Percentiles rank a stretch among this genome's conserved stretches.
Conservation (phyloP, 2,329 filamentous ascomycete species). For the Simplicillium sp. region DNA sequence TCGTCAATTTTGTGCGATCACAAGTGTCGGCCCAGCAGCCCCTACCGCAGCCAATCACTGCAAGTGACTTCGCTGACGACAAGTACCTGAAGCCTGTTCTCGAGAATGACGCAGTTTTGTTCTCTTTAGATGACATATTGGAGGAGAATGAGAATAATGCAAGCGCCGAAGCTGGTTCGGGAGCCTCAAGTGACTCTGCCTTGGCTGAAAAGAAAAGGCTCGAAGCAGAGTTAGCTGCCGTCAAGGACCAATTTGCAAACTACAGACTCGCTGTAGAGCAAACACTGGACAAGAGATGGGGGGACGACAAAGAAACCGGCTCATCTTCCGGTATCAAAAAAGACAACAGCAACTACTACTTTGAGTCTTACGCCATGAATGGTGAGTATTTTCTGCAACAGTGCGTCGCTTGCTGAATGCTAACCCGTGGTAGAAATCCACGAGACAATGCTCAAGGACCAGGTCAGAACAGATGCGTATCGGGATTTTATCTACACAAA, state of each 20-base stretch:
- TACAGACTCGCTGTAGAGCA: conserved; percentile 57
- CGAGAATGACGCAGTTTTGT: conserved; percentile 82
- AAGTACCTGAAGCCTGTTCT: conserved; percentile 74
- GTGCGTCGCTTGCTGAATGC: background rate
- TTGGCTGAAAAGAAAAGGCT: conserved; percentile 44
- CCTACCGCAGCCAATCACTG: conserved; percentile 49
- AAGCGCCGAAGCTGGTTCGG: conserved; percentile 3
- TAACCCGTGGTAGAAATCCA: conserved; percentile 62
- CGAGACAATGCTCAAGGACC: conserved; percentile 91
- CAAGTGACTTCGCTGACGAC: conserved; percentile 62
- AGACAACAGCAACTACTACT: conserved; percentile 34
- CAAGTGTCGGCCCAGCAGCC: conserved; percentile 31
- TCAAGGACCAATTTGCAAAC: conserved; percentile 53
- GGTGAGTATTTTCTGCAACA: conserved; percentile 32
- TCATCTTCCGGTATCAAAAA: conserved; percentile 18
- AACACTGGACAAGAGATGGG: conserved; percentile 58
- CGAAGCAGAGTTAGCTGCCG: conserved; percentile 49
- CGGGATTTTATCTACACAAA: conserved; percentile 92
- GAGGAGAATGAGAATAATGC: conserved; percentile 26
- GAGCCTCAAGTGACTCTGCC: conserved; percentile 23
- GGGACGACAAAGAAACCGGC: conserved; percentile 36
- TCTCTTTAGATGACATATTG: conserved; percentile 71
- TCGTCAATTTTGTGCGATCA: conserved; percentile 60
- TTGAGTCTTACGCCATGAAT: conserved; percentile 52
- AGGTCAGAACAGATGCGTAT: conserved; percentile 81